Conservation (phyloP, 208 protist species). For the Trypanosomatidae sp. region DNA sequence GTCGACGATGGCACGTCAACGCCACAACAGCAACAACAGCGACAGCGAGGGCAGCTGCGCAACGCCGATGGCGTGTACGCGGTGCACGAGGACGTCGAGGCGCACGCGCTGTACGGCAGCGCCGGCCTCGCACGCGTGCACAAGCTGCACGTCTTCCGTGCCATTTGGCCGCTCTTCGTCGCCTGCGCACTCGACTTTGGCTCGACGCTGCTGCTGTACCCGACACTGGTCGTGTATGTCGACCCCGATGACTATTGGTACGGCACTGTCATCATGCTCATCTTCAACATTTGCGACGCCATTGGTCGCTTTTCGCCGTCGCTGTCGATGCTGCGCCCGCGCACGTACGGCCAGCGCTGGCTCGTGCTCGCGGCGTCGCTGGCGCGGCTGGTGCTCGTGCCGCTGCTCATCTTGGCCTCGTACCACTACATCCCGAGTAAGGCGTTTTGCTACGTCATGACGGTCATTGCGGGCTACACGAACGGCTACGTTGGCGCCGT, state of each 20-base stretch:
- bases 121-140: conserved; percentile 16
- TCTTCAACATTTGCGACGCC: conserved; percentile 60
- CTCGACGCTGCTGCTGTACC: conserved; percentile 59
- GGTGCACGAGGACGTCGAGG: too few relatives aligned
- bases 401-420: conserved; percentile 54
- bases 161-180: conserved; percentile 66
- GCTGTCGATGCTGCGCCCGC: conserved; percentile 31
- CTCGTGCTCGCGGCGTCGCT: conserved; percentile 18
- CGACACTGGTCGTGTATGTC: conserved; percentile 42
- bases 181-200: conserved; percentile 51
- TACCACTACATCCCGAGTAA: conserved; percentile 28
- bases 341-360: conserved; percentile 14
- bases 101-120: too few relatives aligned
- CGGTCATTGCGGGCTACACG: conserved; percentile 24
- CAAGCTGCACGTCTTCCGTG: conserved; percentile 41
- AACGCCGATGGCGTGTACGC: too few relatives aligned
- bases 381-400: conserved; percentile 41
- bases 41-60: too few relatives aligned
- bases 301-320: conserved; percentile 21
- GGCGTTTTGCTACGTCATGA: conserved; percentile 31
- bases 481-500: conserved; percentile 71
- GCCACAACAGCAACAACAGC: too few relatives aligned
- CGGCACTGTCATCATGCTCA: conserved; percentile 48
- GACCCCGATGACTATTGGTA: conserved; percentile 40
- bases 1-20: too few relatives aligned